These are phyloP conservation scores for Zygnema cylindricum DNA, from an alignment of 139 green algal genomes.

Conservation along the genomic window DNA sequence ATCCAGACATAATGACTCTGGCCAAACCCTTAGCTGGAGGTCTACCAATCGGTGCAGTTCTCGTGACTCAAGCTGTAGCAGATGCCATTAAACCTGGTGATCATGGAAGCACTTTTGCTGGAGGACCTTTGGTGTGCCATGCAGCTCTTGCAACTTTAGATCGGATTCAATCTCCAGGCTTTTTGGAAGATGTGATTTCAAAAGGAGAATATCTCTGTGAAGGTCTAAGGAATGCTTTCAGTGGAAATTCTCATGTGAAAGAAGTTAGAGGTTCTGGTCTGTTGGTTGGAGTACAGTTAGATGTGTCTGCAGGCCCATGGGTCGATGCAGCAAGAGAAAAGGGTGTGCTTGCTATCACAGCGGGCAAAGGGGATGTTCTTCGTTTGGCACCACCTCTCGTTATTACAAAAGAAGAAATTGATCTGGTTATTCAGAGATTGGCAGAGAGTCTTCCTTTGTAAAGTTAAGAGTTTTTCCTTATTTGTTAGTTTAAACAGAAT, in stretches of 20 bases:
- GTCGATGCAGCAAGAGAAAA: constrained; percentile 74
- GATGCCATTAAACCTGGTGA: constrained; percentile 91
- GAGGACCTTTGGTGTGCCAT: constrained; percentile 90
- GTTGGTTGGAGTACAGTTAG: constrained; percentile 92
- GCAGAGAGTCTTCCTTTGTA: constrained; percentile 28
- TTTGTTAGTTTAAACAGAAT: no score
- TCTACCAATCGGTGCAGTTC: constrained; percentile 92
- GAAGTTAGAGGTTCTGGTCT: constrained; percentile 90
- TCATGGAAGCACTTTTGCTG: constrained; percentile 98
- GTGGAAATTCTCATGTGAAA: constrained; percentile 81
- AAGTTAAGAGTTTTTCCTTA: constrained; percentile 11
- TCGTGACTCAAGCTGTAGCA: constrained; percentile 91
- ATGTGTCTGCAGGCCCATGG: constrained; percentile 79
- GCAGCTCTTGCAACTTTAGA: constrained; percentile 65
- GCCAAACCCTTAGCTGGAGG: constrained; percentile 93
- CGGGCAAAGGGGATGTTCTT: constrained; percentile 89
- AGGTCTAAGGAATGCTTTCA: constrained; percentile 73
- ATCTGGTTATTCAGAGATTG: constrained; percentile 63
- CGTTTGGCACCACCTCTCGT: constrained; percentile 93
- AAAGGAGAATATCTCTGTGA: constrained; percentile 84
- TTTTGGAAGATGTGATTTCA: constrained; percentile 78
- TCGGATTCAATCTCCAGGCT: constrained; percentile 71
- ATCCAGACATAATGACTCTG: constrained; percentile 96
- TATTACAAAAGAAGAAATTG: constrained; percentile 87
- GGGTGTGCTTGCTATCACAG: constrained; percentile 94